phyloP scores from a whole-genome alignment of 2,329 filamentous ascomycete species.

The Aphanocladium album region DNA sequence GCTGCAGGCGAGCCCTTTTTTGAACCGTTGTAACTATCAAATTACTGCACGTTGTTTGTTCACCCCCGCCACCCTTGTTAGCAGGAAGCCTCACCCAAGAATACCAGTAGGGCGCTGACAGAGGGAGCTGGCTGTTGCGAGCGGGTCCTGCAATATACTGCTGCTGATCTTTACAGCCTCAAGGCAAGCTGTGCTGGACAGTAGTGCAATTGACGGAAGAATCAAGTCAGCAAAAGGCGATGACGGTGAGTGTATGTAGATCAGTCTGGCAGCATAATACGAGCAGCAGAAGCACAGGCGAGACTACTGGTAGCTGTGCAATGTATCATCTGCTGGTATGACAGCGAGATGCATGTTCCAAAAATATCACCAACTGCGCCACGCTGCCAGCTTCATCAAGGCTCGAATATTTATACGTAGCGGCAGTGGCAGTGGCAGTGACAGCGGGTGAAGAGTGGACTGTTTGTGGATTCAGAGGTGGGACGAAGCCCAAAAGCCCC shows the following conservation, averaged over 20 bases:
- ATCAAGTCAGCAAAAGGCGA: background rate
- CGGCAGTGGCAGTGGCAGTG: background rate
- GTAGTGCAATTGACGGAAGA: background rate
- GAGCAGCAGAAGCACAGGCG: background rate
- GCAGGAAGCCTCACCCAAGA: background rate
- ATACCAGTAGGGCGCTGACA: background rate
- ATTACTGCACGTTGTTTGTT: too few species aligned
- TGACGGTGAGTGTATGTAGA: background rate
- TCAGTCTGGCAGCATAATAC: background rate
- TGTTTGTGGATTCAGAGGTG: background rate
- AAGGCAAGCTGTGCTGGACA: background rate
- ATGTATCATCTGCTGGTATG: background rate
- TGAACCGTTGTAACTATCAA: too few species aligned
- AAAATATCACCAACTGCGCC: constrained; percentile 5
- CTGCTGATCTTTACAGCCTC: background rate
- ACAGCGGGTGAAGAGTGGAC: background rate
- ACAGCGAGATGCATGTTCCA: background rate
- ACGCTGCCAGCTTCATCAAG: background rate
- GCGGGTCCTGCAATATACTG: background rate
- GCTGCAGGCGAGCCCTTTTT: too few species aligned
- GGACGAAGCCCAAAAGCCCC: background rate
- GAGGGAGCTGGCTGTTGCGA: background rate
- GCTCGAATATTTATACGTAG: too few species aligned
- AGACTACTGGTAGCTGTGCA: too few species aligned
- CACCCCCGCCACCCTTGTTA: too few species aligned